Base-by-base conservation (phyloP, 2,329 filamentous ascomycete genomes). In the Xylariaceae sp. region DNA sequence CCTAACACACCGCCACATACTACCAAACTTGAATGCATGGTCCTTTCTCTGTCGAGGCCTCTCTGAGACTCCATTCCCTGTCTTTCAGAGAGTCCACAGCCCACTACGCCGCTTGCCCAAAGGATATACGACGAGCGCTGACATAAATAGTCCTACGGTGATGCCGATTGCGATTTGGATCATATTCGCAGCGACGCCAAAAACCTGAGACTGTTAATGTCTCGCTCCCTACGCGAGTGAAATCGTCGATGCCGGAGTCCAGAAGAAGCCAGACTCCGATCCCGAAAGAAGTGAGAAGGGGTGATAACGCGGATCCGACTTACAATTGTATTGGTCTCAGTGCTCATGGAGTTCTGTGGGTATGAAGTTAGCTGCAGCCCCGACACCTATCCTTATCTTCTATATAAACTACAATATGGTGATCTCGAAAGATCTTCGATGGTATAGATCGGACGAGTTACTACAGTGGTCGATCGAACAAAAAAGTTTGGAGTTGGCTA, bases 111-210 rank as follows among this genome's bases (percentile, higher is more conserved):
- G 66, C 62, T 81, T 81, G 11, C 77, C 76, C 26, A 78, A 59
- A 0, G 75, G 75, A 52, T 78, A 78, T 12, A 78, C 69, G 41
- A 78, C 65, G 34, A 78, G 54, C 6, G 74, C 74, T 40, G 75
- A 77, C 53, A 79, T 63, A 44, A 76, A 78, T 19, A 82, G 52
- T 11, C 78, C 78, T 2, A 81, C 77, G n/a, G 76, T 78, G 44
- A 81, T 77, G 28, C 77, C 76, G 41, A 81, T 79, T 4, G 78
- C 74, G 2, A 81, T 73, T 55, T 82, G 76, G 16, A 82, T 73
- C 40, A 81, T 77, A 44, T 72, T 76, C 30, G 76, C 68, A 19
- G 78, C 61, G 4, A 81, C 73, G 8, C 71, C 73, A 46, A 80
- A 78, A 13, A 54, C 48, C 52, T 54, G 39, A 6, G 6, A 11